A percentile compares a stretch with the other conserved stretches of the same genome.
phyloP scores from a whole-genome alignment of 495 filamentous ascomycete species.

The Neurospora sp. region DNA sequence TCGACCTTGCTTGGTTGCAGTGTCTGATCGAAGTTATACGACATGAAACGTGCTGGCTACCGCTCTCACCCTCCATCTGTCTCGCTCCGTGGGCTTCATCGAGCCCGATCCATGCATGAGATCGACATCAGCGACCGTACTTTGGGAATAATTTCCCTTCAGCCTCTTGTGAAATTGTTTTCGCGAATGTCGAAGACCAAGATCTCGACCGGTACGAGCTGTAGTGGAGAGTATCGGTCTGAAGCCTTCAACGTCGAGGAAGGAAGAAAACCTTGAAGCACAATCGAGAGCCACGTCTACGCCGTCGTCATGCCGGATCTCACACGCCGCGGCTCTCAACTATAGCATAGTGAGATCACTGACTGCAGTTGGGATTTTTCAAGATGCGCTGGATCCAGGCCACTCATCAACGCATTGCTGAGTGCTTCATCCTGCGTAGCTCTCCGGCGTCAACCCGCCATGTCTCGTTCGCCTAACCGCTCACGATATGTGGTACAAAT shows the following conservation, averaged over 20 bases:
- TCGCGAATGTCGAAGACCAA: background rate
- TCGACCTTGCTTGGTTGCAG: background rate
- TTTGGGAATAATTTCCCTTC: background rate
- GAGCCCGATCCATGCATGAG: background rate
- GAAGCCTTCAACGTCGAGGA: background rate
- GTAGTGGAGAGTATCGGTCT: background rate
- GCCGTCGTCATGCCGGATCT: background rate
- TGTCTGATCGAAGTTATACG: background rate
- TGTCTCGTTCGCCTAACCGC: background rate
- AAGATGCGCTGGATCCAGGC: background rate
- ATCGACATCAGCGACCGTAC: background rate
- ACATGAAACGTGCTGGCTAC: background rate
- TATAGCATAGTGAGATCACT: background rate
- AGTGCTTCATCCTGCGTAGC: background rate
- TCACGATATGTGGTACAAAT: background rate
- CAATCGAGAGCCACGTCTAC: background rate
- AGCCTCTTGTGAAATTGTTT: background rate
- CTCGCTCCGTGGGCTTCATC: background rate
- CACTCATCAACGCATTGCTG: background rate
- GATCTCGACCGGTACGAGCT: background rate
- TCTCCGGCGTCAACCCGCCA: background rate
- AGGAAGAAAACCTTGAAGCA: background rate
- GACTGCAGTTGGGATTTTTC: background rate
- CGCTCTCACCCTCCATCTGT: background rate
- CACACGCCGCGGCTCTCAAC: background rate